Percentiles rank a stretch among this genome's conserved stretches.
Conservation (phyloP, 345 rosid species). For the Salix arbutifolia region DNA sequence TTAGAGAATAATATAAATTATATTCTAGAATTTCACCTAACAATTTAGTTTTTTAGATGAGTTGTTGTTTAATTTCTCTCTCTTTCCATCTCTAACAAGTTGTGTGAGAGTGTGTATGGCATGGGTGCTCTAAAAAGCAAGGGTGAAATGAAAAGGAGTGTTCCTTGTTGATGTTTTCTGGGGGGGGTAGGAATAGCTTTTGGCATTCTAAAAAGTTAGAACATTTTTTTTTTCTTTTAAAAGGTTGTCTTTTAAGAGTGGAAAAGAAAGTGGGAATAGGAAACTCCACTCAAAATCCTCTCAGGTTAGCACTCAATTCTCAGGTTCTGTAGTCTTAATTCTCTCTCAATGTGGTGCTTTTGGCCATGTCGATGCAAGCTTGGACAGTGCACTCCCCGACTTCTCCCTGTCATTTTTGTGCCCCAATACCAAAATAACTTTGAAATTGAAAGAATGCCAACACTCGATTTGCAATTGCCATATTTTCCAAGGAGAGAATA, state of each 20-base stretch:
- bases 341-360: neutral
- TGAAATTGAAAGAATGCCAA: neutral
- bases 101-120: slow-evolving; percentile 8
- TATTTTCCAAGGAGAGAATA: neutral
- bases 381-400: neutral
- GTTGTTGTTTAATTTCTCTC: neutral
- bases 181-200: slow-evolving; percentile 43
- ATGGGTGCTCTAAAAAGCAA: slow-evolving; percentile 34
- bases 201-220: slow-evolving; percentile 40
- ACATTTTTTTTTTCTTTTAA: slow-evolving; percentile 39
- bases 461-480: neutral
- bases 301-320: neutral
- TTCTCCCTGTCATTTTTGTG: neutral
- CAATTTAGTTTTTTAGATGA: no score
- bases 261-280: slow-evolving; percentile 36
- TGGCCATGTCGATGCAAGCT: neutral
- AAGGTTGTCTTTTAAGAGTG: slow-evolving; percentile 41
- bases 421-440: slow-evolving; percentile 6
- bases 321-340: neutral
- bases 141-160: slow-evolving; percentile 28
- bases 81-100: neutral
- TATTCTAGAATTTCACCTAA: no score
- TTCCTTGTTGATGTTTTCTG: slow-evolving; percentile 32
- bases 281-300: slow-evolving; percentile 35
- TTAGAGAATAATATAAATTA: no score